phyloP scores from a whole-genome alignment of 2,329 filamentous ascomycete genomes.

The Coniochaeta sp. region DNA sequence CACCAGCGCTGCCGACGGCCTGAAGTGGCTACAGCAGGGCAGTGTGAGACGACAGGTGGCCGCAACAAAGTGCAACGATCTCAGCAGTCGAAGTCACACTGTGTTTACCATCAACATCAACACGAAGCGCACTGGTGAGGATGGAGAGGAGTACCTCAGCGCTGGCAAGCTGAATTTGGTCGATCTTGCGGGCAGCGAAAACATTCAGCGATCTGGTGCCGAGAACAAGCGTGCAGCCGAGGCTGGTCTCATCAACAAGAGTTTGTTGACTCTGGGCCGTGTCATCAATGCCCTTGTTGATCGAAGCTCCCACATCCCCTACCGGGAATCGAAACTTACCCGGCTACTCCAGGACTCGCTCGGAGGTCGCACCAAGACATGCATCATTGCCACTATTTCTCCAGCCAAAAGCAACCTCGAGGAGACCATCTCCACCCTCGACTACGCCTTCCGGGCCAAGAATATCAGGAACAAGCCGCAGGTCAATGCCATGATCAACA shows the following conservation, averaged over 20 bases:
- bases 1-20: conserved; percentile 73
- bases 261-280: conserved; percentile 83
- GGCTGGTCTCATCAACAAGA: conserved; percentile 97
- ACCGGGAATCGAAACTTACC: conserved; percentile 91
- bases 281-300: conserved; percentile 98
- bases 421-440: conserved; percentile 95
- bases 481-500: conserved; percentile 84
- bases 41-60: conserved; percentile 96
- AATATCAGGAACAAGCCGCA: conserved; percentile 98
- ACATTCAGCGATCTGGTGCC: conserved; percentile 92
- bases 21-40: conserved; percentile 80
- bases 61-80: conserved; percentile 98
- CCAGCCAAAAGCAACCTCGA: conserved; percentile 93
- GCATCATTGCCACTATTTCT: conserved; percentile 95
- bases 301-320: conserved; percentile 79
- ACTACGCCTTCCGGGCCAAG: conserved; percentile 96
- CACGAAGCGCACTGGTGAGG: conserved; percentile 72
- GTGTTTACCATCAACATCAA: conserved; percentile 95
- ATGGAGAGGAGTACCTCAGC: conserved; percentile 83
- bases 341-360: conserved; percentile 92
- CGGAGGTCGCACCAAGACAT: conserved; percentile 92
- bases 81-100: conserved; percentile 94
- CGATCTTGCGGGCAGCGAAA: conserved; percentile 94
- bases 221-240: conserved; percentile 97
- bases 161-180: conserved; percentile 94